Percentiles rank a stretch among this genome's conserved stretches.
Conservation (phyloP, 306 rosid genomes). For the Gleditsia sinensis region DNA sequence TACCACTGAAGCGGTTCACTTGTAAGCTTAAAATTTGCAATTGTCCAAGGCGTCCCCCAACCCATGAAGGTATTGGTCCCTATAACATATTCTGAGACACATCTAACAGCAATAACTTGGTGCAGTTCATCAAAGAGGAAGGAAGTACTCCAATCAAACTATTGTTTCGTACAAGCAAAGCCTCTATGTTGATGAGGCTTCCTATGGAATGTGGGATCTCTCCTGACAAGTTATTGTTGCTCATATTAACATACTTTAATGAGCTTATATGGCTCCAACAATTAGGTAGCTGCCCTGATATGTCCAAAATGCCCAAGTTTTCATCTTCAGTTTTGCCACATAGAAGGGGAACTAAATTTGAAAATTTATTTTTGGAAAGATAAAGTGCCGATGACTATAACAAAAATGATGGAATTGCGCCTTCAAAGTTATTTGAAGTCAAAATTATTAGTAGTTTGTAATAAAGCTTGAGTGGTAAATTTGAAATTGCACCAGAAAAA, state of each 20-base stretch:
- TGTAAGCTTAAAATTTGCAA: slow-evolving; percentile 14
- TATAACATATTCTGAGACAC: not conserved
- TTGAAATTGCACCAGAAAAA: not conserved
- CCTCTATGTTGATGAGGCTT: not conserved
- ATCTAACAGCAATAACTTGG: not conserved
- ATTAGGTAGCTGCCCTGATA: not conserved
- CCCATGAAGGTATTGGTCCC: slow-evolving; percentile 23
- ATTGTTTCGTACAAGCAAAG: not conserved
- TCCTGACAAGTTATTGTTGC: not conserved
- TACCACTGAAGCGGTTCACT: not conserved
- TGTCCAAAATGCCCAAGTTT: not conserved
- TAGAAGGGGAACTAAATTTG: not conserved
- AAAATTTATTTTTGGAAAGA: not conserved
- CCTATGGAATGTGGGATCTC: not conserved
- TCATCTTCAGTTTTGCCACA: not conserved
- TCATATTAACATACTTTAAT: not conserved
- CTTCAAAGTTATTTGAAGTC: slow-evolving; percentile 9
- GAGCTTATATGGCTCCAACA: slow-evolving; percentile 3
- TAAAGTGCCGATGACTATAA: rapidly evolving
- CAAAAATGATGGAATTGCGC: slow-evolving; percentile 15
- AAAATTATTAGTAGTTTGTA: not conserved
- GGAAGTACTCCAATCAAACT: not conserved
- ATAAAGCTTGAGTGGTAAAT: not conserved
- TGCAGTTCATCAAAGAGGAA: not conserved
- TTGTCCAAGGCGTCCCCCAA: not conserved